Evolutionary conservation across 169 alveolate species (phyloP), one percentile per base, ranked within the genome.

Genomic region (Eimeria brunetti): DNA sequence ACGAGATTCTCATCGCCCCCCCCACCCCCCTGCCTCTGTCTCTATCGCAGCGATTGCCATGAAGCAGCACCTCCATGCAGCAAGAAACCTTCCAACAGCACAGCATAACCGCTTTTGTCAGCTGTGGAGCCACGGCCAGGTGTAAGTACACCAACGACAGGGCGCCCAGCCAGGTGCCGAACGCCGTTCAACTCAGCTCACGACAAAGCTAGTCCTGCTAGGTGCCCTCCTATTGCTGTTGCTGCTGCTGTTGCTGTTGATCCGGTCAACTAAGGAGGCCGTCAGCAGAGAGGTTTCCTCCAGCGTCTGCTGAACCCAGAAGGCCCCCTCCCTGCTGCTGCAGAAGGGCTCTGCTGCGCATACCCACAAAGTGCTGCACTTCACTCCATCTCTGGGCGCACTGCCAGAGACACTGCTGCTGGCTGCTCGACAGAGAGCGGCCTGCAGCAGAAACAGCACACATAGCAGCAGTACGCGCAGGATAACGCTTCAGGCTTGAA

Each of bases 341-440:
- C 84, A 88, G 38, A 46, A 88, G 88, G 51, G 83, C 94, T 58
- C 86, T 46, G 53, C 86, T 49, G 67, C 94, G 83, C 94, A 88
- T 88, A 38, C 69, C 67, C 81, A 90, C 86, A 53, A 90, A 90
- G 73, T 90, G 95, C 49, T 62, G 95, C 67, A 81, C 78, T 60
- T 90, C 95, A 27, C 64, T 60, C 95, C 95, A 78, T 38, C 95
- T 84, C 58, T 90, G 95, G 44, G 95, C 89, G 67, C 95, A 90
- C 67, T 90, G 85, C 95, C 95, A 90, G 53, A 90, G 7, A 36
- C 95, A 90, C 58, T 83, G 90, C 90, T 83, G 90, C 90, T 83
- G 90, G 76, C 90, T 83, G 75, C 76, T 83, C 58, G 90, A 83
- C 16, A 83, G 76, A 14, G 90, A 83, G 30, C 90, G 90, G 90